Base-by-base conservation (phyloP, 805 yeast species). In the Wilhelminamyces savonicus region DNA sequence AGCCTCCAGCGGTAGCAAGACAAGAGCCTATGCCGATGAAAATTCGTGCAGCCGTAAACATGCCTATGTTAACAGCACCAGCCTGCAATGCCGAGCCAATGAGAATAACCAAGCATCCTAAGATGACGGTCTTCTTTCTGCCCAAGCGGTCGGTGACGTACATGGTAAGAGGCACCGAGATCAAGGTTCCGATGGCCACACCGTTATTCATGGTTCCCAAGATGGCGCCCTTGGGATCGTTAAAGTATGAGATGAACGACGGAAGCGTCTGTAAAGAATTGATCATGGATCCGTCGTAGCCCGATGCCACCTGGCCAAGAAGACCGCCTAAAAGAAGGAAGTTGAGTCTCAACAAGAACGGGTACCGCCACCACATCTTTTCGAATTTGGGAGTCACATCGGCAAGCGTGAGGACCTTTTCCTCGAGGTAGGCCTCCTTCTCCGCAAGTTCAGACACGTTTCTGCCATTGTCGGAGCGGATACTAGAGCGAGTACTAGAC, bases 341-440 rank as follows among this genome's bases (percentile, higher is more conserved):
- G 26, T 44, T 44, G 21, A 44, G 31, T 13, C 26, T 29, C 13
- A 44, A 29, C 15, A 44, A 26, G 20, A 32, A 36, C 4, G 28
- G 29, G 29, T 40, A 29, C 32, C 21, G 24, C 26, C 16, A 35
- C 39, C 41, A 33, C 4, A 27, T 22, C 19, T 35, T 40, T n/a
- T 32, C 35, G 9, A 30, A 28, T 22, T 31, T 32, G 11, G 40
- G 40, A 16, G 27, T 25, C 13, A 40, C 44, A 22, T 40, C 44
- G 6, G 19, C 19, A 17, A 17, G 6, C 8, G 19, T 8, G 19
- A n/a, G n/a, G n/a, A n/a, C n/a, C n/a, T n/a, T n/a, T n/a, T n/a
- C n/a, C n/a, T n/a, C n/a, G n/a, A n/a, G n/a, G n/a, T n/a, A n/a
- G n/a, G n/a, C n/a, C n/a, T n/a, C n/a, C n/a, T n/a, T n/a, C n/a